A percentile compares a stretch with the other conserved stretches of the same genome.
Conservation (phyloP, 1,284 basidiomycete species). For the Leccinum cinnamomeum region DNA sequence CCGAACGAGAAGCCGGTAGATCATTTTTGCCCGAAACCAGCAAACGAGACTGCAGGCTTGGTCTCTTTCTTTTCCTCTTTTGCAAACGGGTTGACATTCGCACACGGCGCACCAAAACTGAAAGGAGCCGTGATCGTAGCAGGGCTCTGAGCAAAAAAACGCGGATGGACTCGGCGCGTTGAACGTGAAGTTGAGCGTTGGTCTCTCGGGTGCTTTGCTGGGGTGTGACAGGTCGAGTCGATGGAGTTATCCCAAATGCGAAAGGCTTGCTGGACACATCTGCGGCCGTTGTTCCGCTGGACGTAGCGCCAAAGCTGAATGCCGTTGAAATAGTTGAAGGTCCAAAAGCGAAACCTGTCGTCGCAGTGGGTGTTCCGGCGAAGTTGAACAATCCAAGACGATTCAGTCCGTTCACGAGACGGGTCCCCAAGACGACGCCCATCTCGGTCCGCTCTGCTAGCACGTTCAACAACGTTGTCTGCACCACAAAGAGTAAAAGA, state of each 20-base stretch:
- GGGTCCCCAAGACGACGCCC: conserved; percentile 79
- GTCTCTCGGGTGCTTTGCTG: conserved; percentile 39
- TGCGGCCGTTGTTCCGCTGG: conserved; percentile 28
- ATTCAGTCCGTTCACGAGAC: conserved; percentile 69
- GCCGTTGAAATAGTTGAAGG: conserved; percentile 28
- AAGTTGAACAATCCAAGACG: too few relatives aligned
- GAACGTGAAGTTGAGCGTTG: conserved; percentile 49
- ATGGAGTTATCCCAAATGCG: conserved; percentile 27
- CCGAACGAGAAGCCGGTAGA: conserved; percentile 5
- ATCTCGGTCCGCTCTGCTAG: conserved; percentile 78
- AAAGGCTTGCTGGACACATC: conserved; percentile 37
- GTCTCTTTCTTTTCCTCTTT: conserved; percentile 37
- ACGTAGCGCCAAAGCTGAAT: conserved; percentile 36
- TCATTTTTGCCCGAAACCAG: conserved; percentile 32
- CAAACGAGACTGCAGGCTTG: conserved; percentile 29
- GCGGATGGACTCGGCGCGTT: conserved; percentile 33
- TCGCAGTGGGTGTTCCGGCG: too few relatives aligned
- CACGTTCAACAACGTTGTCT: conserved; percentile 84
- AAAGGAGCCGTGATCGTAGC: conserved; percentile 32
- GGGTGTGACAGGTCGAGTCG: conserved; percentile 48
- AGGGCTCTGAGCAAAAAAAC: conserved; percentile 41
- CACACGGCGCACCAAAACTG: conserved; percentile 27
- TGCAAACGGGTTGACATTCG: conserved; percentile 31
- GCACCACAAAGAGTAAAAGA: conserved; percentile 24
- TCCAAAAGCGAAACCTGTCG: conserved; percentile 34